Conservation (phyloP, 1,284 basidiomycete genomes). For the Serendipita sp. region DNA sequence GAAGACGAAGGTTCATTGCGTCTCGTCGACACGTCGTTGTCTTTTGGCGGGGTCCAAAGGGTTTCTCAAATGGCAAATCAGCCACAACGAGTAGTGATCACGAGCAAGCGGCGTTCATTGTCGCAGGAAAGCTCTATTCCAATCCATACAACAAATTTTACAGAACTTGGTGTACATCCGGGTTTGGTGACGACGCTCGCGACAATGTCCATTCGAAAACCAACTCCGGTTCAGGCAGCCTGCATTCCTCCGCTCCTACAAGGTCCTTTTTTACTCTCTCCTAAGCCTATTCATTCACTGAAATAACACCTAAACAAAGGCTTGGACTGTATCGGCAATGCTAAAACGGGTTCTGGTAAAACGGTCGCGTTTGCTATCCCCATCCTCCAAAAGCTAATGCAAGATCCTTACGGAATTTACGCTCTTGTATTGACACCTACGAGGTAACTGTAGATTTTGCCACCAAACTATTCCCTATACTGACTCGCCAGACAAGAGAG, state of each 20-base stretch:
- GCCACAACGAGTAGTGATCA: neutral
- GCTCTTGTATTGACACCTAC: slow-evolving; percentile 91
- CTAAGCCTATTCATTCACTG: slow-evolving; percentile 14
- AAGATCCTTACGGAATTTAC: slow-evolving; percentile 88
- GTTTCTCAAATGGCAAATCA: neutral
- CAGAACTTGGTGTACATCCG: neutral
- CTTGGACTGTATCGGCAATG: slow-evolving; percentile 89
- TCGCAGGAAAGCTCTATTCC: neutral
- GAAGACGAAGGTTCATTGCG: neutral
- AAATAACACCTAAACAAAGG: slow-evolving; percentile 30
- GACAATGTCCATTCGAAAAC: slow-evolving; percentile 72
- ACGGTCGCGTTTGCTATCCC: slow-evolving; percentile 95
- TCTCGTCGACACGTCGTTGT: neutral
- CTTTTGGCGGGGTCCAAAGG: neutral
- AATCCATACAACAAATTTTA: neutral
- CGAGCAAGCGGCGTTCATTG: neutral
- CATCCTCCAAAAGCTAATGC: slow-evolving; percentile 77
- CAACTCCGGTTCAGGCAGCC: slow-evolving; percentile 81
- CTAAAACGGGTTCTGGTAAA: slow-evolving; percentile 96
- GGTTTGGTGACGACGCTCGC: slow-evolving; percentile 55
- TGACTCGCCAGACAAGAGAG: slow-evolving; percentile 42
- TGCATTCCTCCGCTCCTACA: slow-evolving; percentile 80
- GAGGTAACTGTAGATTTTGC: slow-evolving; percentile 35
- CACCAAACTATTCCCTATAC: neutral
- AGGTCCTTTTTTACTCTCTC: slow-evolving; percentile 34